phyloP scores from a whole-genome alignment of 2,329 filamentous ascomycete species.

The Chalaropsis thielavioides region DNA sequence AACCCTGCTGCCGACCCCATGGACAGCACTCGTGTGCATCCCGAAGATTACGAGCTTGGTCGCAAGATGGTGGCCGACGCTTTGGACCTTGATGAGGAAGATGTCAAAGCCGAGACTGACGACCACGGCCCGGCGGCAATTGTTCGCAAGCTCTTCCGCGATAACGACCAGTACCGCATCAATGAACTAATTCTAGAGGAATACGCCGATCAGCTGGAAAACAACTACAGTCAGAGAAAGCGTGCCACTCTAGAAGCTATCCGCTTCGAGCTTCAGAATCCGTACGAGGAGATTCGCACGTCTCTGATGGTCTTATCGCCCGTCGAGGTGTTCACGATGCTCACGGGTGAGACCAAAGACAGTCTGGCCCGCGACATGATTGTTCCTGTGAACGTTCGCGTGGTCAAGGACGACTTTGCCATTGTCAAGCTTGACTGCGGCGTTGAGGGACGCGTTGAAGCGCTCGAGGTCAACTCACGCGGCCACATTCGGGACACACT shows the following conservation, averaged over 20 bases:
- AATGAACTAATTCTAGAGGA: conserved; percentile 94
- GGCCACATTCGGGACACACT: conserved; percentile 59
- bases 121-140: conserved; percentile 83
- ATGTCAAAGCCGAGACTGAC: conserved; percentile 86
- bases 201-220: conserved; percentile 89
- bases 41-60: conserved; percentile 94
- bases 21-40: conserved; percentile 93
- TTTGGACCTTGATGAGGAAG: conserved; percentile 90
- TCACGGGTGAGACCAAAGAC: conserved; percentile 82
- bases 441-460: conserved; percentile 75
- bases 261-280: conserved; percentile 77
- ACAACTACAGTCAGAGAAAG: conserved; percentile 85
- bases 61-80: conserved; percentile 98
- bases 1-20: conserved; percentile 77
- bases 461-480: conserved; percentile 65
- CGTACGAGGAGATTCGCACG: conserved; percentile 85
- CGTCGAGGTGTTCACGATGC: conserved; percentile 86
- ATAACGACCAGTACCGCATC: conserved; percentile 85
- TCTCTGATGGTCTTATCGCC: conserved; percentile 55
- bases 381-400: conserved; percentile 72
- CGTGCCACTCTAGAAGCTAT: conserved; percentile 93
- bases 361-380: conserved; percentile 83
- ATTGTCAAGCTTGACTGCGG: conserved; percentile 90
- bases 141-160: conserved; percentile 85
- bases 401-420: conserved; percentile 83